These are phyloP conservation scores for Tricholoma sp. DNA, from an alignment of 768 basidiomycete species.

Conservation along the genomic window DNA sequence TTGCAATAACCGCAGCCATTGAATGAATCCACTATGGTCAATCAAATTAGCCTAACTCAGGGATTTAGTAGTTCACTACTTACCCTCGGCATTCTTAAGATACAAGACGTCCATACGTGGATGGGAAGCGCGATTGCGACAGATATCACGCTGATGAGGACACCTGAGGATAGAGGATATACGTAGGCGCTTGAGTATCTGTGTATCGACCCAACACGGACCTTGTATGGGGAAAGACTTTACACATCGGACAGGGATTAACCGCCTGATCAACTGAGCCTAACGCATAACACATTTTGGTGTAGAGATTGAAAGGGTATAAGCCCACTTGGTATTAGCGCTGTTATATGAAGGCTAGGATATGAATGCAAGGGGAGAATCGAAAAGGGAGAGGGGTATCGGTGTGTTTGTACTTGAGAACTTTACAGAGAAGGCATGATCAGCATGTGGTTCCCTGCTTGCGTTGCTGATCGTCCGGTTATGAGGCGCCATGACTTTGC, in stretches of 20 bases:
- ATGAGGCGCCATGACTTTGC: constrained; percentile 19
- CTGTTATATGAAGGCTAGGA: constrained; percentile 6
- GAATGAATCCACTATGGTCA: constrained; percentile 62
- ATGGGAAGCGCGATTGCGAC: constrained; percentile 68
- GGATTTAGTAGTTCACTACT: constrained; percentile 17
- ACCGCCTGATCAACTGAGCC: constrained; percentile 66
- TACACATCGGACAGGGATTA: constrained; percentile 78
- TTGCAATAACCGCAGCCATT: constrained; percentile 91
- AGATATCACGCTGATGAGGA: constrained; percentile 70
- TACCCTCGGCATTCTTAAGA: constrained; percentile 87
- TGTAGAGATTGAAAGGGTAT: constrained; percentile 20
- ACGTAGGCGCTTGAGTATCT: constrained; percentile 13
- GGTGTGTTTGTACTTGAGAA: constrained; percentile 30
- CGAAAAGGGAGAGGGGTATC: constrained; percentile 28
- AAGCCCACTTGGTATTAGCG: constrained; percentile 7
- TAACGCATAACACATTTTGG: constrained; percentile 67
- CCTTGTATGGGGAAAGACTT: constrained; percentile 69
- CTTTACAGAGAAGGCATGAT: constrained; percentile 16
- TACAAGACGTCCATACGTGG: constrained; percentile 74
- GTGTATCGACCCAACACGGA: constrained; percentile 21
- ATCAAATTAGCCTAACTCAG: constrained; percentile 10
- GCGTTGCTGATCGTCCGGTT: constrained; percentile 25
- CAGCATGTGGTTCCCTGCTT: constrained; percentile 32
- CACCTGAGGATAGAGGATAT: constrained; percentile 43
- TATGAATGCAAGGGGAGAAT: not conserved